These are phyloP conservation scores for Tuber magnatum DNA, from an alignment of 495 filamentous ascomycete species.

Conservation along the genomic window DNA sequence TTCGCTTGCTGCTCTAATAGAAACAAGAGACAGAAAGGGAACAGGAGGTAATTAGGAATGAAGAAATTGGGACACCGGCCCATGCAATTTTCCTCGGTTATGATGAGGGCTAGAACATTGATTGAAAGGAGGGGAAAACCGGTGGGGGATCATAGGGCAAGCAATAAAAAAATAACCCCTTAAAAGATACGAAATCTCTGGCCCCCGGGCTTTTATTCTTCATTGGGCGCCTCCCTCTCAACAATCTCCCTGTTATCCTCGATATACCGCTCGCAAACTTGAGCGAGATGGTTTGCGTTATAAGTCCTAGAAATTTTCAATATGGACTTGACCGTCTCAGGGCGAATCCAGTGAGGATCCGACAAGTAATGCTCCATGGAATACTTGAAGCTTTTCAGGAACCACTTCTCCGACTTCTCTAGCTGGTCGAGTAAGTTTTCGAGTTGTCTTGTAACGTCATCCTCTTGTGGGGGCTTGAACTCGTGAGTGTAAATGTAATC, in stretches of 20 bases:
- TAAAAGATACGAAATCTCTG: background rate
- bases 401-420: conserved; percentile 22
- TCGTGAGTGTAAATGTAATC: conserved; percentile 25
- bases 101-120: no score
- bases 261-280: conserved; percentile 24
- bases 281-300: conserved; percentile 5
- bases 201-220: background rate
- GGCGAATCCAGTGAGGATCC: conserved; percentile 21
- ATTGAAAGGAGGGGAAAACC: no score
- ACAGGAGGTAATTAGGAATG: no score
- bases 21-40: no score
- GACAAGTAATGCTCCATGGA: conserved; percentile 17
- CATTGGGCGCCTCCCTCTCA: conserved; percentile 8
- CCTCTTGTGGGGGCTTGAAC: conserved; percentile 5
- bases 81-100: no score
- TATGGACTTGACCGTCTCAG: conserved; percentile 23
- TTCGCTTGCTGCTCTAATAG: no score
- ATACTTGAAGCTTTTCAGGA: conserved; percentile 14
- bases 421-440: conserved; percentile 27
- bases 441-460: conserved; percentile 9
- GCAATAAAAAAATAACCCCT: no score
- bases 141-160: no score
- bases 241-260: conserved; percentile 15
- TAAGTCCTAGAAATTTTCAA: background rate
- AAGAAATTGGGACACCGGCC: no score